Evolutionary conservation across 129 eudicot species (phyloP).

Genomic region (Pittosporum tobira): DNA sequence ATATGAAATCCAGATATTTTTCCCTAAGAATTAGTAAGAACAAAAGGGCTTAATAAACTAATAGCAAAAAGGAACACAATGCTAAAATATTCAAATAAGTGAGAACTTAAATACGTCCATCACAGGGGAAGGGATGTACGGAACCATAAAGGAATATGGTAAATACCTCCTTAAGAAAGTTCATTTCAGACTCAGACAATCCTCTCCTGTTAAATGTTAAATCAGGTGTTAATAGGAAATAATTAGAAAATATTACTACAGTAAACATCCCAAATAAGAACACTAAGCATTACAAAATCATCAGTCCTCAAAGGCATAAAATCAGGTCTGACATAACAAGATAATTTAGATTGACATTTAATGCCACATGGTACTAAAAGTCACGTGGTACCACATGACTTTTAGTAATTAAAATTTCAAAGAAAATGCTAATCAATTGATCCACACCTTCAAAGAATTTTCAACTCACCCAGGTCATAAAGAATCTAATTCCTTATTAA

Average conservation of each 20-base stretch:
- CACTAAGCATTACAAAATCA: constrained; percentile 8
- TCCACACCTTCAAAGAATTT: not conserved
- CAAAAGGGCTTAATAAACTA: not conserved
- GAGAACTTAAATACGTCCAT: constrained; percentile 7
- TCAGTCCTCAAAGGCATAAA: not conserved
- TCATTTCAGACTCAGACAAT: constrained; percentile 82
- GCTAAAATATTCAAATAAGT: not conserved
- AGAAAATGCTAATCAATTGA: not conserved
- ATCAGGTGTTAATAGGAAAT: constrained; percentile 15
- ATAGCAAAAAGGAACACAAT: not conserved
- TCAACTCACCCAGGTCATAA: not conserved
- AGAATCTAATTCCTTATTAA: too few species aligned
- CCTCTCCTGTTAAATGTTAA: constrained; percentile 66
- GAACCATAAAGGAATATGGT: constrained; percentile 7
- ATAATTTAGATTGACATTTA: too few species aligned
- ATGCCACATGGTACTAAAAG: not conserved
- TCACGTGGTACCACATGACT: not conserved
- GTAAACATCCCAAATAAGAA: not conserved
- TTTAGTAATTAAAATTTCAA: not conserved
- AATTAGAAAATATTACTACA: not conserved
- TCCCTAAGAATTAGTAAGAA: not conserved
- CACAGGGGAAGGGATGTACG: constrained; percentile 1
- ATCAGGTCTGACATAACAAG: not conserved
- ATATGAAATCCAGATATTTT: not conserved
- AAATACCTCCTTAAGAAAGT: constrained; percentile 78